phyloP scores from a whole-genome alignment of 495 filamentous ascomycete species.

The Tuber indicum region DNA sequence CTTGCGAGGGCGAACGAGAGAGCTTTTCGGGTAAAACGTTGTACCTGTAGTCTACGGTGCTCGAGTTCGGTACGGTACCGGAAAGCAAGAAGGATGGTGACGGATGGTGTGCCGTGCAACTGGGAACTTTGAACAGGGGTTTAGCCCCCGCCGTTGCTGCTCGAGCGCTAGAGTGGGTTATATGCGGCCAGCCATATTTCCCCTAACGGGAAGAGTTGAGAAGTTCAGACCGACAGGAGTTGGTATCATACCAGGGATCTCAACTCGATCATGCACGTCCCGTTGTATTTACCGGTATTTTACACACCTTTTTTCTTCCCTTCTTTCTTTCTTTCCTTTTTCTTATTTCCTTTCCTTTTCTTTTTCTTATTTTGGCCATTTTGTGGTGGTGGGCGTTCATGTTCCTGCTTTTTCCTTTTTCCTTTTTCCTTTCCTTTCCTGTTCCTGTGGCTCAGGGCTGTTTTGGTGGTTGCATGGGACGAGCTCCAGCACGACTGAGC shows the following conservation, averaged over 20 bases:
- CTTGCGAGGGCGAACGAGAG: neutral
- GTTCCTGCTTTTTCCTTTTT: neutral
- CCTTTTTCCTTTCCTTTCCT: neutral
- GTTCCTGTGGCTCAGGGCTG: neutral
- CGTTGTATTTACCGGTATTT: neutral
- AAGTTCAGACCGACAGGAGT: neutral
- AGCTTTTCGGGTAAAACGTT: slow-evolving; percentile 1
- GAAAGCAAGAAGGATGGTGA: neutral
- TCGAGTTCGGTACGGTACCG: no score
- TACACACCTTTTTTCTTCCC: neutral
- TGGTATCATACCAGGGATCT: neutral
- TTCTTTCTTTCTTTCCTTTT: no score
- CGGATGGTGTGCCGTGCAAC: neutral
- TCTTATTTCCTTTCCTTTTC: neutral
- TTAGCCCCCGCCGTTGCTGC: neutral
- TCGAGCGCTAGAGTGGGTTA: no score
- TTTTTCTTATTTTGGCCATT: neutral
- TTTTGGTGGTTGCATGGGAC: neutral
- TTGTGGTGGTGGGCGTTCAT: neutral
- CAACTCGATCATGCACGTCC: neutral
- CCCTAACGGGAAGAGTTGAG: neutral
- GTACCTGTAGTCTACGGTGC: no score
- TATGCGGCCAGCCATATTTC: neutral
- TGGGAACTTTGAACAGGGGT: neutral
- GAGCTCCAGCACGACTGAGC: neutral